phyloP scores from a whole-genome alignment of 2,329 filamentous ascomycete genomes.

The Pseudocercospora crystallina region DNA sequence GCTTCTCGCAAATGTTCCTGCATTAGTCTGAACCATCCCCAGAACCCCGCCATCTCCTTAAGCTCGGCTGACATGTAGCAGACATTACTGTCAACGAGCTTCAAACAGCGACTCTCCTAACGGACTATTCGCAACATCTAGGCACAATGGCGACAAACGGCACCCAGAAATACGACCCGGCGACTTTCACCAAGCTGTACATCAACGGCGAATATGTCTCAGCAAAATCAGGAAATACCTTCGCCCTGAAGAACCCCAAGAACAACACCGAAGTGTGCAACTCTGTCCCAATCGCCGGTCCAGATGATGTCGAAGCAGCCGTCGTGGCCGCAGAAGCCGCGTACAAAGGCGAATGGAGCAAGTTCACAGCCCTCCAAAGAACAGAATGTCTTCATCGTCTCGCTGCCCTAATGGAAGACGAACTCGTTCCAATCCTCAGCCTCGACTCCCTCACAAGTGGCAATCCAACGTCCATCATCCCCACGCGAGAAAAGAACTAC shows the following conservation, averaged over 20 bases:
- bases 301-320: constrained; percentile 17
- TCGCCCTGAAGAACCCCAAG: constrained; percentile 22
- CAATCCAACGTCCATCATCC: constrained; percentile 13
- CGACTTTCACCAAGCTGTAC: constrained; percentile 47
- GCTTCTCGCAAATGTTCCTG: no score
- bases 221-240: constrained; percentile 33
- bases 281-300: constrained; percentile 10
- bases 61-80: no score
- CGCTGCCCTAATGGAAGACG: constrained; percentile 33
- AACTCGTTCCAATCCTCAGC: constrained; percentile 24
- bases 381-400: constrained; percentile 33
- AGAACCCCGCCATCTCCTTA: no score
- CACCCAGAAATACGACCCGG: constrained; percentile 48
- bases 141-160: no score
- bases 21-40: no score
- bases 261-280: constrained; percentile 14
- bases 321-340: constrained; percentile 44
- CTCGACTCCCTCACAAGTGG: constrained; percentile 34
- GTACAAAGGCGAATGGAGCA: constrained; percentile 32
- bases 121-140: no score
- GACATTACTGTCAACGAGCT: neutral
- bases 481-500: constrained; percentile 17
- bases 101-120: neutral
- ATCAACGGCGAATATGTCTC: constrained; percentile 16
- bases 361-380: constrained; percentile 33